A percentile compares a stretch with the other conserved stretches of the same genome.
phyloP scores from a whole-genome alignment of 176 grass and related monocot species.

The Saccharum spontaneum region DNA sequence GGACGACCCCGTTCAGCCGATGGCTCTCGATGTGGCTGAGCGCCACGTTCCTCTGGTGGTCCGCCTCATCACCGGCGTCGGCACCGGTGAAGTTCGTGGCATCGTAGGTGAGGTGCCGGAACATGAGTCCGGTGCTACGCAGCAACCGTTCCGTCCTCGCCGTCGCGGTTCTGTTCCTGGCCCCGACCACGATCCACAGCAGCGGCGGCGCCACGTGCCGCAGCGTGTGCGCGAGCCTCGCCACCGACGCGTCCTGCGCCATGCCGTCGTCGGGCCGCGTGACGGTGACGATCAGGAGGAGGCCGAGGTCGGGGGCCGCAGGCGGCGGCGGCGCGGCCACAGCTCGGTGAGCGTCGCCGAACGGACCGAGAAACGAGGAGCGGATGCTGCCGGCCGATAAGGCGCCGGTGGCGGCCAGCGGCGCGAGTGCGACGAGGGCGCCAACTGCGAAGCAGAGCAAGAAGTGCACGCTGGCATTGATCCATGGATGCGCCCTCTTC shows the following conservation, averaged over 20 bases:
- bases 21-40: slow-evolving; percentile 54
- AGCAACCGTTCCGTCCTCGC: slow-evolving; percentile 32
- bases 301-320: neutral
- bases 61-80: neutral
- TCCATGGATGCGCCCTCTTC: slow-evolving; percentile 32
- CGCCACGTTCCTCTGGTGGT: slow-evolving; percentile 50
- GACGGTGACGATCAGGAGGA: slow-evolving; percentile 62
- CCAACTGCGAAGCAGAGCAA: slow-evolving; percentile 56
- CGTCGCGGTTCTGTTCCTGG: slow-evolving; percentile 21
- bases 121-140: slow-evolving; percentile 50
- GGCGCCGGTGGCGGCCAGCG: slow-evolving; percentile 21
- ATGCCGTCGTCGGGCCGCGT: slow-evolving; percentile 30
- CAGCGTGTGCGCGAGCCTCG: slow-evolving; percentile 52
- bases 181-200: slow-evolving; percentile 64
- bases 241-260: slow-evolving; percentile 41
- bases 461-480: slow-evolving; percentile 40
- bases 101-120: slow-evolving; percentile 52
- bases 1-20: slow-evolving; percentile 52
- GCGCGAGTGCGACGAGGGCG: slow-evolving; percentile 34
- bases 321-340: neutral
- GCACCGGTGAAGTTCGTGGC: slow-evolving; percentile 29
- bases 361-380: neutral
- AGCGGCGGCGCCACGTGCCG: slow-evolving; percentile 46
- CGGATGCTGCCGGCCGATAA: neutral
- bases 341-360: neutral